Evolutionary conservation across 2,329 filamentous ascomycete genomes (phyloP).

Genomic region (Pseudocercospora vitis): DNA sequence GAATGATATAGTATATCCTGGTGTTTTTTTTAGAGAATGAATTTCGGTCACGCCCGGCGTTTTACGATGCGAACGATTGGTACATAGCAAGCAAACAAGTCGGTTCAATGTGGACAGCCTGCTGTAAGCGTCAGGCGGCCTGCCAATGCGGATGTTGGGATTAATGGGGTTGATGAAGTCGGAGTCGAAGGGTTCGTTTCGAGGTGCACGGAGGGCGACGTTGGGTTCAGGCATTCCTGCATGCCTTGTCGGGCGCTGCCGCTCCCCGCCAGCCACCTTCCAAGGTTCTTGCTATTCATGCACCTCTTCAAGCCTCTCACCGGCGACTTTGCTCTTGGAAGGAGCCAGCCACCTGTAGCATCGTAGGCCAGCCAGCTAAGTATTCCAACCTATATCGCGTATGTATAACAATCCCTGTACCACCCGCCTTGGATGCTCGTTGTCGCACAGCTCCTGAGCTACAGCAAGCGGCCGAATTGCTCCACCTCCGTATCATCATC

Average conservation of each 20-base stretch:
- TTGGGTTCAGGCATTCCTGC: background rate
- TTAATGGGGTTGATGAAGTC: constrained; percentile 1
- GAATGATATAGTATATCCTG: background rate
- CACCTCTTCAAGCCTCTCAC: background rate
- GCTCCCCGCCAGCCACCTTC: background rate
- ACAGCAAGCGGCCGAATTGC: constrained; percentile 2
- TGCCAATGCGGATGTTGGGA: too few species aligned
- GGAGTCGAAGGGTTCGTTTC: background rate
- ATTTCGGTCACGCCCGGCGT: background rate
- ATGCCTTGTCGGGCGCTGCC: background rate
- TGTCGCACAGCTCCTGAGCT: background rate
- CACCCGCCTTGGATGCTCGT: background rate
- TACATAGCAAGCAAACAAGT: background rate
- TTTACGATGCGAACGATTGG: background rate
- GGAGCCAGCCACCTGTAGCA: constrained; percentile 5
- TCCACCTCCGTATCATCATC: background rate
- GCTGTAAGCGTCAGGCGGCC: background rate
- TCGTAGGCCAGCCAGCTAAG: background rate
- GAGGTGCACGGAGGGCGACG: background rate
- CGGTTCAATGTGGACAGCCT: background rate
- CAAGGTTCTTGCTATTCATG: constrained; percentile 2
- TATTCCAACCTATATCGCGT: background rate
- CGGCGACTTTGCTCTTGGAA: background rate
- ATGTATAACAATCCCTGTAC: background rate
- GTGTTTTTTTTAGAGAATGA: background rate